Percentiles rank a stretch among this genome's conserved stretches.
Evolutionary conservation across 768 basidiomycete genomes (phyloP).

Genomic region (Mycena olivaceomarginata): DNA sequence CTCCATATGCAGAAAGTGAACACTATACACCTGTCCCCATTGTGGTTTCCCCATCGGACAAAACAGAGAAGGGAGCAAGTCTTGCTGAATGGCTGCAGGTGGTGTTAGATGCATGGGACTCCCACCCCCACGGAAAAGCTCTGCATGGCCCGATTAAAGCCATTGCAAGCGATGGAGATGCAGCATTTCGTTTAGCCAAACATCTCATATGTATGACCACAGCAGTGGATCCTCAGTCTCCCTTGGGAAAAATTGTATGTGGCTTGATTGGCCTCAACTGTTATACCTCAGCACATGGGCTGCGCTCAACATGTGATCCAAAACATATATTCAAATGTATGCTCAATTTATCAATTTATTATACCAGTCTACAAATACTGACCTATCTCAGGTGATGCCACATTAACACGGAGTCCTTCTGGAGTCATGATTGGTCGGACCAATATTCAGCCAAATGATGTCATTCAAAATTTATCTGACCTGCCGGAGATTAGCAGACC

Average conservation of each 20-base stretch:
- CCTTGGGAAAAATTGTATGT: not conserved
- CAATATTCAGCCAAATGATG: no score
- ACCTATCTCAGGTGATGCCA: no score
- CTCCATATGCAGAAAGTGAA: constrained; percentile 44
- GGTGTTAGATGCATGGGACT: constrained; percentile 40
- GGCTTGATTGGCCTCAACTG: not conserved
- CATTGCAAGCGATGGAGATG: constrained; percentile 49
- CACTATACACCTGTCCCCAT: constrained; percentile 49
- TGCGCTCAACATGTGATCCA: no score
- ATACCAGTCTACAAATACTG: no score
- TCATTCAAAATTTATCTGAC: no score
- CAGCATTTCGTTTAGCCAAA: not conserved
- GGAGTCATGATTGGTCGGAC: no score
- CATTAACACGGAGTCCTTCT: no score
- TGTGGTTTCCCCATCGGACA: constrained; percentile 48
- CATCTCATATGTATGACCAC: not conserved
- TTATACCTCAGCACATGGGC: not conserved
- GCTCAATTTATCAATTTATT: no score
- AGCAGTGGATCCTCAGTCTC: not conserved
- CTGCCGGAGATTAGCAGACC: no score
- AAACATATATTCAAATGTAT: no score
- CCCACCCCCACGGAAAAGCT: constrained; percentile 41
- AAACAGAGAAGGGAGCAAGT: constrained; percentile 42
- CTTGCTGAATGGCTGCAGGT: constrained; percentile 40
- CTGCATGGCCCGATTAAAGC: constrained; percentile 46